Base-by-base conservation (phyloP, 2,329 filamentous ascomycete genomes). In the Penicillium sp. region DNA sequence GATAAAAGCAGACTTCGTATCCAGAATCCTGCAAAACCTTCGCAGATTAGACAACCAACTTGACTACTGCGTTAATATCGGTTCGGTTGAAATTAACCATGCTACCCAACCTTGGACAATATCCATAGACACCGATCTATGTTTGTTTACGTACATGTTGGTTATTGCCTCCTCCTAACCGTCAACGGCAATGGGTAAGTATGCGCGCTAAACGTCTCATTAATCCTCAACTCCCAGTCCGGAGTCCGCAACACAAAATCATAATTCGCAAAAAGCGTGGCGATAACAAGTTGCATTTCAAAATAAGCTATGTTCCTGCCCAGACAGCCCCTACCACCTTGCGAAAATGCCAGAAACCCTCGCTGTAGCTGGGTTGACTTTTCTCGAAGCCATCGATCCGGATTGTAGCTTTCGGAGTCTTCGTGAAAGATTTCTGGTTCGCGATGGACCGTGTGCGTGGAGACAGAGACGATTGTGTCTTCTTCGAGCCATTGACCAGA, bases 201-300 rank as follows among this genome's bases (percentile, higher is more conserved):
- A 26, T 47, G 45, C 8, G 45, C 45, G 14, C 20, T 47, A 16
- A 47, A 30, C 21, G 46, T 30, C 24, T 47, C 46, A 26, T 26
- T 47, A 14, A 47, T n/a, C 24, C 63, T 48, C 7, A 65, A 58
- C 49, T 67, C 62, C 66, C 69, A 75, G 0, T 65, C 64, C 1
- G 61, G 61, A 42, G 48, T 47, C 1, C 67, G 64, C 28, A 75
- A 56, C 2, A 64, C 66, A 66, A 78, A 76, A 18, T 78, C 71
- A 55, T 76, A 79, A 3, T 74, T 65, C 60, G 77, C 73, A 2
- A 80, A 66, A 18, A 79, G 59, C 0, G 71, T 72, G 1, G 76
- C 76, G n/a, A 79, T 24, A 1, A 76, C 58, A 5, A 79, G 71
- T 4, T 73, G 74, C 62, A 81, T 77, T 63, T 81, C 78, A 8